Conservation (phyloP, 179 eudicot species). For the Silene vulgaris region DNA sequence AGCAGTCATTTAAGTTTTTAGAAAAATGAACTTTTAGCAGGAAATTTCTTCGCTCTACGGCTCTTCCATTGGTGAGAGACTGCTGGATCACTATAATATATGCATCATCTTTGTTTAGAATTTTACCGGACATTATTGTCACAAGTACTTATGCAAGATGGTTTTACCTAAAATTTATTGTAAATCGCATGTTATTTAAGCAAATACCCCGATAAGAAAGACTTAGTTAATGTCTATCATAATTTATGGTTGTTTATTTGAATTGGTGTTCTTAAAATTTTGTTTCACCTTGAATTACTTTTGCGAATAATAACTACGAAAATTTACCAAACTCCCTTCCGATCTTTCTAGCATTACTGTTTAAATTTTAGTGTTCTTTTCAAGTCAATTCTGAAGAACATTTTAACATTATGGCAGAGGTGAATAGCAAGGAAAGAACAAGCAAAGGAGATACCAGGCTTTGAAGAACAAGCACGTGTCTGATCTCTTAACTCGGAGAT, state of each 20-base stretch:
- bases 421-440: conserved; percentile 1
- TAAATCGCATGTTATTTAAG: too few species aligned
- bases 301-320: background rate
- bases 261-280: background rate
- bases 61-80: background rate
- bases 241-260: too few species aligned
- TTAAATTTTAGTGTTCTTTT: background rate
- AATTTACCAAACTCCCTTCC: background rate
- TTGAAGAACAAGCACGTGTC: too few species aligned
- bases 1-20: background rate
- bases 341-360: background rate
- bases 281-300: background rate
- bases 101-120: background rate
- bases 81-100: background rate
- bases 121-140: background rate
- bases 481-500: too few species aligned
- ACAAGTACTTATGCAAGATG: background rate
- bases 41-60: conserved; percentile 3
- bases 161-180: background rate
- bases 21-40: background rate
- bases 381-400: background rate
- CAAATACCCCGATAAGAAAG: too few species aligned
- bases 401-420: background rate
- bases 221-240: too few species aligned
- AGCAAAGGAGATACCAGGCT: conserved; percentile 17